Evolutionary conservation across 192 early-diverging fungal genomes (phyloP).

Genomic region (Jimgerdemannia lactiflua): DNA sequence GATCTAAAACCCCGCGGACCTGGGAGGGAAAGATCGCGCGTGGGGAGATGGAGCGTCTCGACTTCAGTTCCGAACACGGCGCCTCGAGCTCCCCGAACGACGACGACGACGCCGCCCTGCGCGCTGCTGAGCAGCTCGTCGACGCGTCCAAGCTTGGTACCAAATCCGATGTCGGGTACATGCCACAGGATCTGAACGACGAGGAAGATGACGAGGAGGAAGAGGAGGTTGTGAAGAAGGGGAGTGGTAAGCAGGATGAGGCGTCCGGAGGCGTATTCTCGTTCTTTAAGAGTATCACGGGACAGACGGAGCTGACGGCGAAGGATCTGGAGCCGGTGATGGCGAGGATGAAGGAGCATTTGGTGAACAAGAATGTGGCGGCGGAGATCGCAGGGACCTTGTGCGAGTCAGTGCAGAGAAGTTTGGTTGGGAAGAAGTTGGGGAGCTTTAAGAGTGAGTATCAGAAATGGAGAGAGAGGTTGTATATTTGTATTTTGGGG

Average conservation of each 20-base stretch:
- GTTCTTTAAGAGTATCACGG: slow-evolving; percentile 70
- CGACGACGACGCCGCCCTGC: slow-evolving; percentile 9
- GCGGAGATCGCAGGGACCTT: slow-evolving; percentile 83
- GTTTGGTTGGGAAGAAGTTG: slow-evolving; percentile 71
- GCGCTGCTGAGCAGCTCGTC: slow-evolving; percentile 24
- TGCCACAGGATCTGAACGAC: slow-evolving; percentile 69
- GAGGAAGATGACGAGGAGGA: slow-evolving; percentile 51
- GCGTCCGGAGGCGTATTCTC: slow-evolving; percentile 53
- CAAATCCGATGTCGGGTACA: slow-evolving; percentile 70
- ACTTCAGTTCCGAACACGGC: slow-evolving; percentile 26
- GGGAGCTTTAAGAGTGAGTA: slow-evolving; percentile 71
- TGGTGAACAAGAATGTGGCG: slow-evolving; percentile 93
- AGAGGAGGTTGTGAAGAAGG: slow-evolving; percentile 44
- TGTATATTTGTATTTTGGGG: not conserved
- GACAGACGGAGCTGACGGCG: slow-evolving; percentile 67
- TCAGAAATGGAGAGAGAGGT: not conserved
- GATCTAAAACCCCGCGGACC: slow-evolving; percentile 63
- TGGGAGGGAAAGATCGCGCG: slow-evolving; percentile 75
- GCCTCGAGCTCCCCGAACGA: slow-evolving; percentile 2
- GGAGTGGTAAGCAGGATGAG: slow-evolving; percentile 33
- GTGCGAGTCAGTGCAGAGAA: slow-evolving; percentile 71
- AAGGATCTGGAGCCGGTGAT: slow-evolving; percentile 77
- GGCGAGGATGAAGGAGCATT: slow-evolving; percentile 87
- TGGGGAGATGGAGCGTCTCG: slow-evolving; percentile 50
- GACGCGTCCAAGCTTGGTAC: slow-evolving; percentile 62